A percentile compares a stretch with the other conserved stretches of the same genome.
phyloP scores from a whole-genome alignment of 441 rosid genomes.

The Jatropha multifida region DNA sequence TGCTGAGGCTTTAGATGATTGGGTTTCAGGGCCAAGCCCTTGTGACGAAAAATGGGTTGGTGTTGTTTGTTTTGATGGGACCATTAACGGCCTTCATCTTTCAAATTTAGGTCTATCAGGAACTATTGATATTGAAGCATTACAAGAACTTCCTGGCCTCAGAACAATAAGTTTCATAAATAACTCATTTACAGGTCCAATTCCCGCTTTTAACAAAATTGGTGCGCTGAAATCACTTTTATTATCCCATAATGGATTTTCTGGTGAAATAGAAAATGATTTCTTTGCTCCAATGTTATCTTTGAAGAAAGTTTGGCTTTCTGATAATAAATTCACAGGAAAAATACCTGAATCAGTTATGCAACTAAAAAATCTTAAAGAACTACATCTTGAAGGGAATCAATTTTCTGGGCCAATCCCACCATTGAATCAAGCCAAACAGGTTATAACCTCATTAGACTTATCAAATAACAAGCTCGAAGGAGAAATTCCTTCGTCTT shows the following conservation, averaged over 20 bases:
- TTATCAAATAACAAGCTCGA: slow-evolving; percentile 61
- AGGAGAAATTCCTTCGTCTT: slow-evolving; percentile 59
- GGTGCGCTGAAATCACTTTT: slow-evolving; percentile 51
- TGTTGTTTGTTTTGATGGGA: slow-evolving; percentile 49
- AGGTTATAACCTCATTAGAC: slow-evolving; percentile 39
- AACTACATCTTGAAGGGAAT: slow-evolving; percentile 71
- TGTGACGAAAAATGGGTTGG: slow-evolving; percentile 63
- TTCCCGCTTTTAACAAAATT: slow-evolving; percentile 63
- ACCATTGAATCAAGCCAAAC: slow-evolving; percentile 27
- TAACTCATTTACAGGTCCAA: slow-evolving; percentile 58
- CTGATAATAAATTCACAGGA: slow-evolving; percentile 56
- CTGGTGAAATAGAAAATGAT: slow-evolving; percentile 55
- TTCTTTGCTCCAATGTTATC: slow-evolving; percentile 52
- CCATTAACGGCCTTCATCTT: slow-evolving; percentile 59
- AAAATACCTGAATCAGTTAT: slow-evolving; percentile 56
- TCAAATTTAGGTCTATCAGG: slow-evolving; percentile 55
- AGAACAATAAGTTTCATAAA: slow-evolving; percentile 55
- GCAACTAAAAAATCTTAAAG: slow-evolving; percentile 43
- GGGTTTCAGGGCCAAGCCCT: slow-evolving; percentile 53
- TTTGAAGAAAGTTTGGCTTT: slow-evolving; percentile 64
- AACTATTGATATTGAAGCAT: slow-evolving; percentile 38
- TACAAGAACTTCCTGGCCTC: slow-evolving; percentile 43
- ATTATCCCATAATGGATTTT: slow-evolving; percentile 51
- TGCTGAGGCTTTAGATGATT: slow-evolving; percentile 42
- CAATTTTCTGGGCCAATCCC: slow-evolving; percentile 66